A percentile compares a stretch with the other conserved stretches of the same genome.
phyloP scores from a whole-genome alignment of 345 rosid species.

The Gossypium arboreum region DNA sequence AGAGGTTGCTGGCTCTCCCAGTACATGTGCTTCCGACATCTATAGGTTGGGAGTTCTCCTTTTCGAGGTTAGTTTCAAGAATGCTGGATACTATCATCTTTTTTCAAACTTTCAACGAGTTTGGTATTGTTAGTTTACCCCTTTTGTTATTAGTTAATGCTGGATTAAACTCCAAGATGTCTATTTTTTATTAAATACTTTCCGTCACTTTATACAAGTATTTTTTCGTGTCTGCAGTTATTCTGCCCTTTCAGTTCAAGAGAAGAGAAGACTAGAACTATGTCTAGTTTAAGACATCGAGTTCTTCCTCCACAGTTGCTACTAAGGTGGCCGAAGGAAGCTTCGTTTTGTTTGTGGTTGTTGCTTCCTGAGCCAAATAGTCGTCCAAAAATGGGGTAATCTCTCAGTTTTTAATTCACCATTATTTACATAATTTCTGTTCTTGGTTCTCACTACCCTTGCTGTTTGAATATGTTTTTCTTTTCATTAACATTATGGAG shows the following conservation, averaged over 20 bases:
- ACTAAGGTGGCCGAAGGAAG: slow-evolving; percentile 86
- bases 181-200: not conserved
- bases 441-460: no score
- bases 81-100: not conserved
- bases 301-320: slow-evolving; percentile 92
- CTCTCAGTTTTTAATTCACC: slow-evolving; percentile 9
- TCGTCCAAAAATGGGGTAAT: slow-evolving; percentile 78
- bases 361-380: slow-evolving; percentile 83
- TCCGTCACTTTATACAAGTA: not conserved
- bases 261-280: slow-evolving; percentile 75
- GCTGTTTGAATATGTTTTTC: no score
- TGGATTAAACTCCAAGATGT: not conserved
- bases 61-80: slow-evolving; percentile 62
- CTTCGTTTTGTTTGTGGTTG: slow-evolving; percentile 89
- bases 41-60: slow-evolving; percentile 85
- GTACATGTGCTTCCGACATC: slow-evolving; percentile 81
- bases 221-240: slow-evolving; percentile 38
- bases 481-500: no score
- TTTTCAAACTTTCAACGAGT: not conserved
- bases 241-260: slow-evolving; percentile 61
- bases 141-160: not conserved
- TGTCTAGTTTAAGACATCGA: slow-evolving; percentile 93
- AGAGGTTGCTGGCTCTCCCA: slow-evolving; percentile 57
- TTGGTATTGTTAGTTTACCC: slow-evolving; percentile 7
- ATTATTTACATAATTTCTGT: not conserved